Base-by-base conservation (phyloP, 2,329 filamentous ascomycete species). In the Colletotrichum paranaense region DNA sequence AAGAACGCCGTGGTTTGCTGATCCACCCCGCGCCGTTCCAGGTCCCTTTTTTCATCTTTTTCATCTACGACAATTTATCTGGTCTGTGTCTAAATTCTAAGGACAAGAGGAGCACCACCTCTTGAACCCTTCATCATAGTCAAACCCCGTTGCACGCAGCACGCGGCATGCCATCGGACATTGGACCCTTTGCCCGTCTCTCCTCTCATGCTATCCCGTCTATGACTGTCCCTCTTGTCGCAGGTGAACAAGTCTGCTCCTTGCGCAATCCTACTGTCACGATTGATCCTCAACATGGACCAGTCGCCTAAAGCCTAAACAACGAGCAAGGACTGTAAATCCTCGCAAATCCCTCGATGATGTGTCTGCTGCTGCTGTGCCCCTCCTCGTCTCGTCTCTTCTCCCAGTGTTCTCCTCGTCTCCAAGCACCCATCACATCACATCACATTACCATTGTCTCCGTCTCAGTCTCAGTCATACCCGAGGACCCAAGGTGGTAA, bases 171-270 rank as follows among this genome's bases (percentile, higher is more conserved):
- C 42, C 19, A 49, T 49, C 42, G 16, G 24, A 46, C 60, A 32
- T 53, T 66, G 53, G 63, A 24, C 53, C 56, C 49, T 63, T 32
- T n/a, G 22, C 56, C 32, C 38, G 38, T 42, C n/a, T 32, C 24
- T n/a, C 7, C 42, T 49, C 19, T 49, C 16, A n/a, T 49, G 8
- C 19, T 49, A 49, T 42, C 9, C 38, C 38, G 14, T 42, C 42
- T n/a, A 22, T 22, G 42, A n/a, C 42, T 22, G 42, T 49, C 42
- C 42, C 49, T 22, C 35, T 52, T 42, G 70, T 65, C 66, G 66
- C 70, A 73, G 70, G 66, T 70, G 30, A 60, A 60, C 55, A 64
- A 56, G 66, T 59, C 66, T 64, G 59, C 66, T 73, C 66, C 66
- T 69, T 62, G 59, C 59, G 66, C 26, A 64, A 64, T 69, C 46